Conservation (phyloP, 2,329 filamentous ascomycete species). For the Aspergillus fischeri region DNA sequence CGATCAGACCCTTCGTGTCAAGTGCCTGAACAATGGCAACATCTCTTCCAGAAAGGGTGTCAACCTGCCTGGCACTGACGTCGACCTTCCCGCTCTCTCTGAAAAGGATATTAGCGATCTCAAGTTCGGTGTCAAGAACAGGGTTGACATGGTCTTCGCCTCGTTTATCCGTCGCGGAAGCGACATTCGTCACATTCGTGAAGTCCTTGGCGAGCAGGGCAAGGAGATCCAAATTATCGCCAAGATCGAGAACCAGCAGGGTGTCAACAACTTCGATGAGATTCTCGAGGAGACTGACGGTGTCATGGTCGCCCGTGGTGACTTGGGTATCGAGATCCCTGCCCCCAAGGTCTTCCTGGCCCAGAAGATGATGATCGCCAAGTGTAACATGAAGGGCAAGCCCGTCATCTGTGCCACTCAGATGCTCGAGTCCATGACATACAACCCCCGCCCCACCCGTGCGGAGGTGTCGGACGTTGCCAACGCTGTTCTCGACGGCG, state of each 20-base stretch:
- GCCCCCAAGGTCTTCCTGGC: conserved; percentile 98
- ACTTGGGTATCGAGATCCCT: conserved; percentile 97
- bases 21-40: conserved; percentile 93
- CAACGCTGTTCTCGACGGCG: conserved; percentile 94
- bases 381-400: conserved; percentile 99
- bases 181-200: conserved; percentile 89
- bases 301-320: conserved; percentile 99
- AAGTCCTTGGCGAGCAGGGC: conserved; percentile 84
- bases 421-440: conserved; percentile 99
- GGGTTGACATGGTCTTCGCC: conserved; percentile 98
- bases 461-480: conserved; percentile 98
- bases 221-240: conserved; percentile 98
- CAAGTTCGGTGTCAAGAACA: conserved; percentile 94
- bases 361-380: conserved; percentile 99
- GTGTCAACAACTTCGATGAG: conserved; percentile 98
- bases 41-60: conserved; percentile 99
- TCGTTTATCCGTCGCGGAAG: conserved; percentile 94
- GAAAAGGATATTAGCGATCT: conserved; percentile 98
- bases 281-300: conserved; percentile 94
- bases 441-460: conserved; percentile 96
- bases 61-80: conserved; percentile 97
- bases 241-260: conserved; percentile 99
- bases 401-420: conserved; percentile 98
- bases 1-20: conserved; percentile 80
- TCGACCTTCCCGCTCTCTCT: conserved; percentile 93